Evolutionary conservation across 2,329 filamentous ascomycete genomes (phyloP).

Genomic region (Blastomyces gilchristii): DNA sequence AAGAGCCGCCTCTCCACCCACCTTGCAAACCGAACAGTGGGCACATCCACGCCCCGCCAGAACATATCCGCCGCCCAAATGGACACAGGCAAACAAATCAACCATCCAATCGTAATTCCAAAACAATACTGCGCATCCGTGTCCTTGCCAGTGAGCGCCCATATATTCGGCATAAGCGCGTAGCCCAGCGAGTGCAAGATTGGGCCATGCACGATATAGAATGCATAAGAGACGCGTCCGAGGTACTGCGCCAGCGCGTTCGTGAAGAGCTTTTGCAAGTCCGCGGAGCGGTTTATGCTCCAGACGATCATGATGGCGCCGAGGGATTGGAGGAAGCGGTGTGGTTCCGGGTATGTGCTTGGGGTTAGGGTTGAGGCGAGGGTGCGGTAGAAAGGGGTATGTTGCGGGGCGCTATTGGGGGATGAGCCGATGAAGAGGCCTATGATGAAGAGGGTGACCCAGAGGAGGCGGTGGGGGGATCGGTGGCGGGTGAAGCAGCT

Average conservation of each 20-base stretch:
- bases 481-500: constrained; percentile 11
- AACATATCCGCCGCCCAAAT: constrained; percentile 51
- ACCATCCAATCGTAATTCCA: constrained; percentile 32
- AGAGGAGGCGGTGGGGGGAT: constrained; percentile 23
- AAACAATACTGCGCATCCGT: constrained; percentile 31
- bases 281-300: constrained; percentile 31
- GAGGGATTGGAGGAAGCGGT: constrained; percentile 36
- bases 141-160: constrained; percentile 32
- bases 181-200: constrained; percentile 37
- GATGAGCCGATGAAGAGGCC: constrained; percentile 36
- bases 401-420: constrained; percentile 31
- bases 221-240: constrained; percentile 38
- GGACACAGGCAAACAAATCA: constrained; percentile 31
- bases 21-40: constrained; percentile 41
- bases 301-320: constrained; percentile 35
- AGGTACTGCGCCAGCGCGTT: constrained; percentile 36
- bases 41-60: constrained; percentile 47
- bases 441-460: constrained; percentile 29
- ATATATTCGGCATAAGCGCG: constrained; percentile 34
- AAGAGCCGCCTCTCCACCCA: constrained; percentile 37
- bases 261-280: constrained; percentile 33
- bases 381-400: constrained; percentile 35
- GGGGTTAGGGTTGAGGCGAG: constrained; percentile 31
- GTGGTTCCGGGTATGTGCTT: constrained; percentile 31
- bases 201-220: constrained; percentile 40